Conservation (phyloP, 805 yeast genomes). For the Hagleromyces aurorensis region DNA sequence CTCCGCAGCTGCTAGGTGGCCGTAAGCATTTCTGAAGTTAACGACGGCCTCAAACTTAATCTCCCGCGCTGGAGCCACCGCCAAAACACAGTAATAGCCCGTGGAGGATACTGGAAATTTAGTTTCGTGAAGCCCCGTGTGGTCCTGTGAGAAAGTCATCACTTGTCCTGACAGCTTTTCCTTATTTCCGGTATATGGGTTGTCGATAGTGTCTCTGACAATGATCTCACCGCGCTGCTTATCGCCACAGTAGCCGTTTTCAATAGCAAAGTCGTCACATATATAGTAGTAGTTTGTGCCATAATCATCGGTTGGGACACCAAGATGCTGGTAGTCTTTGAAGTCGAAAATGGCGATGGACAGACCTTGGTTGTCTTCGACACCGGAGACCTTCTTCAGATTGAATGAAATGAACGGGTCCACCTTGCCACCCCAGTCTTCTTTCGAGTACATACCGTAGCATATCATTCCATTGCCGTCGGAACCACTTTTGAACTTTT, state of each 20-base stretch:
- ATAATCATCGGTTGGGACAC: conserved; percentile 39
- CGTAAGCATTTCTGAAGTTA: conserved; percentile 87
- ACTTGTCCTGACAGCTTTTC: conserved; percentile 47
- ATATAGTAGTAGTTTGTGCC: conserved; percentile 51
- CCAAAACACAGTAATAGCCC: conserved; percentile 88
- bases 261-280: conserved; percentile 68
- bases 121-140: conserved; percentile 52
- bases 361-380: conserved; percentile 36
- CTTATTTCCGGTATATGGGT: conserved; percentile 43
- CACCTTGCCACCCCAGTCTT: conserved; percentile 77
- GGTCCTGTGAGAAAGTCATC: conserved; percentile 45
- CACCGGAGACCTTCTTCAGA: conserved; percentile 28
- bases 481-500: too few relatives aligned
- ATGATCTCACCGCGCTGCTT: conserved; percentile 57
- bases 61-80: conserved; percentile 40
- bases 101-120: conserved; percentile 62
- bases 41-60: conserved; percentile 55
- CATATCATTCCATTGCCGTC: too few relatives aligned
- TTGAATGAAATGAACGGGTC: conserved; percentile 55
- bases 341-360: conserved; percentile 78
- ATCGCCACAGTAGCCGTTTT: conserved; percentile 44
- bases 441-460: conserved; percentile 80
- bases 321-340: conserved; percentile 63
- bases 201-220: conserved; percentile 35
- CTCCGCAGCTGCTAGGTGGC: conserved; percentile 81